These are phyloP conservation scores for Physaria fendleri DNA, from an alignment of 345 rosid genomes.

Conservation along the genomic window DNA sequence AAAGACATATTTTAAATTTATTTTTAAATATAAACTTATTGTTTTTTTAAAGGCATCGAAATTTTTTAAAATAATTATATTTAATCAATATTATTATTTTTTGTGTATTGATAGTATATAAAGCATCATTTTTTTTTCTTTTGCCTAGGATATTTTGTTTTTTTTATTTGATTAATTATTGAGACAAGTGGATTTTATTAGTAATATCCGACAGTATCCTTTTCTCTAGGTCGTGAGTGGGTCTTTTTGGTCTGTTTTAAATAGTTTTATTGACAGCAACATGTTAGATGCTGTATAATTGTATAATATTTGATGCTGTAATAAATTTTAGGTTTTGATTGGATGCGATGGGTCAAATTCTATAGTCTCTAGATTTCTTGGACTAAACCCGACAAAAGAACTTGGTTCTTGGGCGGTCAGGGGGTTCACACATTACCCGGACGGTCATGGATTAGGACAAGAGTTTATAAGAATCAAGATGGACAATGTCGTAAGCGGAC, in stretches of 20 bases:
- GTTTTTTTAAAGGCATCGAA: no score
- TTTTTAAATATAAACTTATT: no score
- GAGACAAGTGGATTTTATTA: neutral
- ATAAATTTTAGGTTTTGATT: slow-evolving; percentile 30
- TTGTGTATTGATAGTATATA: no score
- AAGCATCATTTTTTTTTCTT: no score
- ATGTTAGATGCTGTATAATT: neutral
- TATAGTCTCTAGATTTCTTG: slow-evolving; percentile 31
- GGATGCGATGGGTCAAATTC: slow-evolving; percentile 60
- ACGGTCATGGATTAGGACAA: slow-evolving; percentile 29
- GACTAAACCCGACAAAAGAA: slow-evolving; percentile 26
- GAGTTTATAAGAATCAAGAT: slow-evolving; percentile 19
- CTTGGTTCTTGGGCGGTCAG: slow-evolving; percentile 28
- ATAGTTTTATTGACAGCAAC: neutral
- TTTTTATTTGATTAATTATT: neutral
- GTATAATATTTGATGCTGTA: neutral
- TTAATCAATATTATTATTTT: no score
- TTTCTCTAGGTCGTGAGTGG: neutral
- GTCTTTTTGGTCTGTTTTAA: neutral
- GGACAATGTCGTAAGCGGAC: slow-evolving; percentile 25
- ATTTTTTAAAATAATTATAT: no score
- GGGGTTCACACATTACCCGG: slow-evolving; percentile 39
- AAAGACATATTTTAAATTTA: no score
- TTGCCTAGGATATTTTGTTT: neutral
- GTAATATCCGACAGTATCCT: neutral